phyloP scores from a whole-genome alignment of 441 rosid genomes.

The Manihot esculenta region DNA sequence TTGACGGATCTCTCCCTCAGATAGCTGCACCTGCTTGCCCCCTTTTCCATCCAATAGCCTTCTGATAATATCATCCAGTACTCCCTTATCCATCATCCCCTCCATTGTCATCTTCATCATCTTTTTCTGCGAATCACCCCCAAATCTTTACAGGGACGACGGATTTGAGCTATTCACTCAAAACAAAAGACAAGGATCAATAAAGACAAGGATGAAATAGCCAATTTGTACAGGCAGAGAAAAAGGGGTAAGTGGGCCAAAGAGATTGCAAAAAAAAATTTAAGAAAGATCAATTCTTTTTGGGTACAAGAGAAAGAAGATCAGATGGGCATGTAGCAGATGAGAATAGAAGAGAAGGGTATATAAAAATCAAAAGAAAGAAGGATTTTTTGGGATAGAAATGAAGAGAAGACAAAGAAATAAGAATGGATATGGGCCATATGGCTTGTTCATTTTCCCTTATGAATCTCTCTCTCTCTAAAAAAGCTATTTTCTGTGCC shows the following conservation, averaged over 20 bases:
- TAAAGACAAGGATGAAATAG: background rate
- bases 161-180: too few species aligned
- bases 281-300: background rate
- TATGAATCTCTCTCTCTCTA: constrained; percentile 9
- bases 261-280: constrained; percentile 17
- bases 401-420: constrained; percentile 25
- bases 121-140: constrained; percentile 20
- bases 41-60: constrained; percentile 92
- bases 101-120: constrained; percentile 92
- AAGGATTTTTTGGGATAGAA: background rate
- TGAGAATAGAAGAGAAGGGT: too few species aligned
- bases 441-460: constrained; percentile 28
- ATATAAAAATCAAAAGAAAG: background rate
- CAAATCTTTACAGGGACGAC: too few species aligned
- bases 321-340: too few species aligned
- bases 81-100: constrained; percentile 81
- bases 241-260: constrained; percentile 26
- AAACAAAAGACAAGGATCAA: background rate
- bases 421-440: constrained; percentile 26
- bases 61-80: constrained; percentile 88
- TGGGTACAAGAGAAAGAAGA: too few species aligned
- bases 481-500: constrained; percentile 9
- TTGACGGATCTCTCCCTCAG: constrained; percentile 97
- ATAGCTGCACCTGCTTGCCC: constrained; percentile 89
- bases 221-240: constrained; percentile 11